Base-by-base conservation (phyloP, 2,329 filamentous ascomycete species). In the Aureobasidium sp. region DNA sequence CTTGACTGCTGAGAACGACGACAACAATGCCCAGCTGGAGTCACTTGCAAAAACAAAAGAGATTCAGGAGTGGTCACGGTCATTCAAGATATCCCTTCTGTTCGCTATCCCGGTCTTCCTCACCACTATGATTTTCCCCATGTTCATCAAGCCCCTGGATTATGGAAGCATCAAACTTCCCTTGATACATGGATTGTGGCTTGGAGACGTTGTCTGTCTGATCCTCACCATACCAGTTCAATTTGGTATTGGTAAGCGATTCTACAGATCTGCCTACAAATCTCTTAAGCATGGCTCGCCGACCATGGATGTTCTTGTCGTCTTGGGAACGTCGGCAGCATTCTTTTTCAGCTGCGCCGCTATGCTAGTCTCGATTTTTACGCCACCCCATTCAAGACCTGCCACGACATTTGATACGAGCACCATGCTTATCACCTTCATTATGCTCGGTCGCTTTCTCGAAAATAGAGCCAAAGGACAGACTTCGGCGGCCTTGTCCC, bases 361-460 rank as follows among this genome's bases (percentile, higher is more conserved):
- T 17, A 97, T 99, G 91, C 61, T 87, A 5, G 86, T 97, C 17
- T 95, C 91, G 0, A 73, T 97, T 22, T 67, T 89, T 15, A 80
- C 84, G n/a, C 79, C 84, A 25, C 89, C 91, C 7, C 91, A 97
- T 72, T 84, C 82, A 2, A 84, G 90, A 52, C 94, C 94, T 0
- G 87, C 85, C 66, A 97, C 91, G 1, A 89, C 97, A 17, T 99
- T 99, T 70, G 94, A 99, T 71, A 99, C 94, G 1, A 97, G 92
- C 75, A 96, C 91, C 25, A 99, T 97, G 94, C 82, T 99, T 57
- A 92, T 99, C 73, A 96, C 91, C 0, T 97, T 99, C 72, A 91
- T 97, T 73, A 91, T 89, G 1, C 78, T 99, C 2, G 91, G 94
- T 4, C 87, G 94, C 39, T 99, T 89, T 77, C 77, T 99, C 20